A percentile compares a stretch with the other conserved stretches of the same genome.
phyloP scores from a whole-genome alignment of 805 yeast species.

The Wickerhamomyces subpelliculosus region DNA sequence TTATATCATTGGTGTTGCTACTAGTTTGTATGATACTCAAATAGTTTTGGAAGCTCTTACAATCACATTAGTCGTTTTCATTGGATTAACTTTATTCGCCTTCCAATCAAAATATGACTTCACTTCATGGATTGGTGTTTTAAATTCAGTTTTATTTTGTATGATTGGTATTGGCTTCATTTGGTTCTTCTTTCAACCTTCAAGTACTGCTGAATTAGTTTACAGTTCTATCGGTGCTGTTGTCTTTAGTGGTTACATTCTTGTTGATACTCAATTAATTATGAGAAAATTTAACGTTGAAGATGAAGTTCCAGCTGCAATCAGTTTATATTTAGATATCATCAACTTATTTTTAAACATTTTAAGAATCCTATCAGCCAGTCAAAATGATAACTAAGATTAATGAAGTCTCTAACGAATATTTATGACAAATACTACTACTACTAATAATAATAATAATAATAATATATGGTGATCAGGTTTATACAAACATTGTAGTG shows the following conservation, averaged over 20 bases:
- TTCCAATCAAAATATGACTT: constrained; percentile 73
- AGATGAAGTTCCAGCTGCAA: constrained; percentile 79
- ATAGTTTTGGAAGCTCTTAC: constrained; percentile 65
- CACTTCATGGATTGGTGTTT: constrained; percentile 55
- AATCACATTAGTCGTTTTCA: constrained; percentile 61
- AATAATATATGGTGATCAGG: too few species aligned
- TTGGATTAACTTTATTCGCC: constrained; percentile 74
- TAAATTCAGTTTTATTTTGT: constrained; percentile 53
- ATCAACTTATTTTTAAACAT: constrained; percentile 75
- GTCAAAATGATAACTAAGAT: constrained; percentile 5
- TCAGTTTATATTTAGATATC: constrained; percentile 73
- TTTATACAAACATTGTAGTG: too few species aligned
- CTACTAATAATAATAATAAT: too few species aligned
- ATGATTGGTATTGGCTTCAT: constrained; percentile 68
- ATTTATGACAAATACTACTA: too few species aligned
- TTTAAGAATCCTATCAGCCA: constrained; percentile 48
- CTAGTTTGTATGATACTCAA: constrained; percentile 54
- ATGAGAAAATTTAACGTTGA: constrained; percentile 72
- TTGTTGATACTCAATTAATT: constrained; percentile 77
- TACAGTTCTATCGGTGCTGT: constrained; percentile 72
- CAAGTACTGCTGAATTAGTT: constrained; percentile 48
- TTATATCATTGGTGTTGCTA: constrained; percentile 60
- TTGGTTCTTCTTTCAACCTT: constrained; percentile 57
- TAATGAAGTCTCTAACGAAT: too few species aligned
- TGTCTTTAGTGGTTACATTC: constrained; percentile 61